phyloP scores from a whole-genome alignment of 345 rosid genomes.

The Pistacia vera region DNA sequence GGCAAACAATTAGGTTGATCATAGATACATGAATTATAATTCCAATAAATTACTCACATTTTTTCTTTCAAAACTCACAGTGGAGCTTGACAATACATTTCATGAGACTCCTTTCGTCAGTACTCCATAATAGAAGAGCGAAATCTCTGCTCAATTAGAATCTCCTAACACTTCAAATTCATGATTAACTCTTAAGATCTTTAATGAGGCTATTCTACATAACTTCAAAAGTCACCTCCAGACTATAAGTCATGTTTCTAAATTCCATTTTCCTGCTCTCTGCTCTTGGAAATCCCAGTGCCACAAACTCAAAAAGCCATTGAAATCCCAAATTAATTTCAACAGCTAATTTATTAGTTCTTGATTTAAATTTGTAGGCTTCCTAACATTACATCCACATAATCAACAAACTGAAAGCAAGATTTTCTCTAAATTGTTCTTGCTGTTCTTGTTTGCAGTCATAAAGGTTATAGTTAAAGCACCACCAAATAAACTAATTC shows the following conservation, averaged over 20 bases:
- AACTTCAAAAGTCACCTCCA: neutral
- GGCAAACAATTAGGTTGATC: neutral
- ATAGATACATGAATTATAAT: slow-evolving; percentile 10
- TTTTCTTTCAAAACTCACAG: neutral
- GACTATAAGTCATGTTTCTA: neutral
- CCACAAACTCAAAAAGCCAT: neutral
- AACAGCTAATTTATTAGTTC: neutral
- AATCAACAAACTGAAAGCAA: neutral
- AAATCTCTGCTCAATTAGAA: neutral
- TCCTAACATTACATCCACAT: neutral
- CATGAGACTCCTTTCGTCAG: neutral
- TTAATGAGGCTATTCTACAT: neutral
- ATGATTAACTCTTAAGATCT: neutral
- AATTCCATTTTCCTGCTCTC: neutral
- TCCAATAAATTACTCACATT: neutral
- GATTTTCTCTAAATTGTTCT: neutral
- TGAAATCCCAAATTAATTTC: neutral
- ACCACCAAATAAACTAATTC: neutral
- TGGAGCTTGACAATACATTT: neutral
- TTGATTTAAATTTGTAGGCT: neutral
- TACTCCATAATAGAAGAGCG: neutral
- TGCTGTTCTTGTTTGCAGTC: neutral
- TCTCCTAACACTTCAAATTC: neutral
- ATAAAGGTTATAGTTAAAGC: neutral
- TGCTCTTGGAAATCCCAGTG: neutral